Base-by-base conservation (phyloP, 2,329 filamentous ascomycete species). In the Fusarium denticulatum region DNA sequence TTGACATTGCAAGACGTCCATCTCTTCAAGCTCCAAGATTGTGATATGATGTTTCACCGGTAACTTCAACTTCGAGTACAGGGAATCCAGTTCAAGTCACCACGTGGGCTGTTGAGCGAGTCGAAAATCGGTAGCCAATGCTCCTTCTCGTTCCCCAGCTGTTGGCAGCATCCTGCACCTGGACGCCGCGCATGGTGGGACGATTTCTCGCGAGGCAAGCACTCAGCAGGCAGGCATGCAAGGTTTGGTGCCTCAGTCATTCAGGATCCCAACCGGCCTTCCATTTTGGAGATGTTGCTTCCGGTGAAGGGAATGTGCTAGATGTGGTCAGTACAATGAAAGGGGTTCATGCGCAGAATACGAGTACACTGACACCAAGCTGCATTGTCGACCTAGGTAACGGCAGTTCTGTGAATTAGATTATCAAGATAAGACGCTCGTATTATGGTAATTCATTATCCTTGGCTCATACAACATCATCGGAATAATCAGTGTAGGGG, bases 401-500 rank as follows among this genome's bases (percentile, higher is more conserved):
- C 12, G 10, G 32, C 49, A 24, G 18, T 28, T 37, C 37, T 14
- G 12, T 50, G 24, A 28, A 22, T 42, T 43, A 47, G 13, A 15
- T 11, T 26, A 43, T 36, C 34, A 40, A 39, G 18, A 26, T 53
- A 39, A 26, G 20, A 53, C 56, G 15, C n/a, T 36, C 30, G 13
- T 30, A 24, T 60, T n/a, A 50, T 62, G n/a, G 32, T 42, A 58
- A 18, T 24, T 32, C 49, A 53, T 42, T 46, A 43, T 24, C 30
- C 36, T 20, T 28, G n/a, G n/a, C 26, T 67, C 26, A 79, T 49
- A 76, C 75, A 36, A 70, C 57, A 50, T 77, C 60, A n/a, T 81
- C 80, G n/a, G 77, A 75, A 63, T 82, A 82, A 28, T 81, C 80
- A 28, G 76, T 76, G 62, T 82, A 82, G 13, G 74, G 69, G 40